These are phyloP conservation scores for Xylaria sp. DNA, from an alignment of 495 filamentous ascomycete genomes.

Conservation along the genomic window DNA sequence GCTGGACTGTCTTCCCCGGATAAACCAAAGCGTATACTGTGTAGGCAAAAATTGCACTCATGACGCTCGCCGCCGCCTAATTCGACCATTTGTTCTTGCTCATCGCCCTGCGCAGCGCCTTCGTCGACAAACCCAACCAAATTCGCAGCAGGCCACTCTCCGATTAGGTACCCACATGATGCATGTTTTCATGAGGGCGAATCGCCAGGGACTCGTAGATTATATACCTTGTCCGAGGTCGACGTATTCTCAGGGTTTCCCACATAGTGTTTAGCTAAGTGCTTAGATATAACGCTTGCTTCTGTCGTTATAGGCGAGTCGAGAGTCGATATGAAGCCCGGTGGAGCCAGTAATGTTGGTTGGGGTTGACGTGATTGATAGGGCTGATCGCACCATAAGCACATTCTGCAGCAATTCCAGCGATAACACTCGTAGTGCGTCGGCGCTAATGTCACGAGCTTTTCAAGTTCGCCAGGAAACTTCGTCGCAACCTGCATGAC, in stretches of 20 bases:
- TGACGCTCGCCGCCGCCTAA: constrained; percentile 15
- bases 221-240: constrained; percentile 17
- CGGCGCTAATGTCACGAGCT: neutral
- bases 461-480: constrained; percentile 2
- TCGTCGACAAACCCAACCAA: constrained; percentile 15
- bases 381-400: constrained; percentile 40
- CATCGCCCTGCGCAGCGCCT: constrained; percentile 3
- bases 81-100: constrained; percentile 11
- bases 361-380: constrained; percentile 43
- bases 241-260: constrained; percentile 11
- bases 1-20: constrained; percentile 11
- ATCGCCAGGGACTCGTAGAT: neutral
- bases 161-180: constrained; percentile 15
- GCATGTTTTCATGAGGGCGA: neutral
- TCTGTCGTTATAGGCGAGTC: constrained; percentile 35
- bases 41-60: constrained; percentile 10
- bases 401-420: constrained; percentile 19
- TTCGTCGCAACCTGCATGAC: constrained; percentile 11
- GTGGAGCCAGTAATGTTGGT: constrained; percentile 40
- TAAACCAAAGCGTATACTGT: constrained; percentile 19
- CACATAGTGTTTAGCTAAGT: constrained; percentile 20
- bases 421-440: constrained; percentile 3
- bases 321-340: constrained; percentile 32
- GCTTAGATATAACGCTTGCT: constrained; percentile 34
- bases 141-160: constrained; percentile 5